Percentiles rank a stretch among this genome's conserved stretches.
phyloP scores from a whole-genome alignment of 805 yeast genomes.

The Alloascoidea hylecoeti region DNA sequence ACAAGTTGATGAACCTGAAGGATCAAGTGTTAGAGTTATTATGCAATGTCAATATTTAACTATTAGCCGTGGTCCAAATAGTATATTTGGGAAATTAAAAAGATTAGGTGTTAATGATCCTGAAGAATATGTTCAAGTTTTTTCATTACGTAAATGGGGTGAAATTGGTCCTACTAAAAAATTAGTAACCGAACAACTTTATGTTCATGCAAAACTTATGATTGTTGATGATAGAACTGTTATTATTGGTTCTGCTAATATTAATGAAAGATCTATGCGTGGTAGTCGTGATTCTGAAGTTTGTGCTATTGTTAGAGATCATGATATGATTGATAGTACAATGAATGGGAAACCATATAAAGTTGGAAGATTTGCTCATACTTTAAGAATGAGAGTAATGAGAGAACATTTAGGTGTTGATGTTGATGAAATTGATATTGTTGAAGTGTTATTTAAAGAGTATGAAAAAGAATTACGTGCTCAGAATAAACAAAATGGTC shows the following conservation, averaged over 20 bases:
- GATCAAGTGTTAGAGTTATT: conserved; percentile 87
- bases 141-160: conserved; percentile 92
- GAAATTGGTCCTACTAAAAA: conserved; percentile 63
- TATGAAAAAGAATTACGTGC: conserved; percentile 4
- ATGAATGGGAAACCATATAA: conserved; percentile 76
- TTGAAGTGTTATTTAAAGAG: conserved; percentile 54
- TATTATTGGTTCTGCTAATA: conserved; percentile 93
- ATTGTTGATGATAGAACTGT: conserved; percentile 90
- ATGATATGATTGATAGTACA: conserved; percentile 46
- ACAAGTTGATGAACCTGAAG: conserved; percentile 85
- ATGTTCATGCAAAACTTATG: conserved; percentile 86
- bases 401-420: conserved; percentile 94
- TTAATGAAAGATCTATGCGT: conserved; percentile 91
- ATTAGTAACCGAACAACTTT: conserved; percentile 79
- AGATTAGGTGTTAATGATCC: conserved; percentile 60
- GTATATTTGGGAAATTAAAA: conserved; percentile 72
- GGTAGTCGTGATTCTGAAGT: conserved; percentile 93
- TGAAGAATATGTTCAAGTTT: conserved; percentile 86
- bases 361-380: conserved; percentile 84
- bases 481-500: not conserved
- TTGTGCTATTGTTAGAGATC: conserved; percentile 79
- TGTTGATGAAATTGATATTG: conserved; percentile 70
- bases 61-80: conserved; percentile 78
- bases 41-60: conserved; percentile 95
- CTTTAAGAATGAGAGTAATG: conserved; percentile 83